Percentiles rank a stretch among this genome's conserved stretches.
phyloP scores from a whole-genome alignment of 176 grass and related monocot genomes.

The Raddia distichophylla region DNA sequence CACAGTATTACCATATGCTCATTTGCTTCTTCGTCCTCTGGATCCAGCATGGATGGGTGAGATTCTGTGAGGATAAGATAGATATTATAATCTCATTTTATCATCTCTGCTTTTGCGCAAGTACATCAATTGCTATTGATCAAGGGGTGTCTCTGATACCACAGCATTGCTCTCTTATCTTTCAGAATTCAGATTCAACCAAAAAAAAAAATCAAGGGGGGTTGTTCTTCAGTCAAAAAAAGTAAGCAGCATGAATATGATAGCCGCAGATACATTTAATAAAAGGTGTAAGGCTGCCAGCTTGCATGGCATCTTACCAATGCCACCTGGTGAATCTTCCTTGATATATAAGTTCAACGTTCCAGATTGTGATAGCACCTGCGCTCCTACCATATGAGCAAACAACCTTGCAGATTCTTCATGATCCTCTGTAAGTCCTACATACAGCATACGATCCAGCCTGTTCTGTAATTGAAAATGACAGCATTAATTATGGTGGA shows the following conservation, averaged over 20 bases:
- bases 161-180: neutral
- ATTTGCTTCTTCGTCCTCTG: conserved; percentile 55
- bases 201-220: neutral
- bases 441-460: conserved; percentile 87
- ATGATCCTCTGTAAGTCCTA: conserved; percentile 91
- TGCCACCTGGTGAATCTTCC: conserved; percentile 39
- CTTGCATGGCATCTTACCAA: conserved; percentile 45
- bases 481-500: conserved; percentile 25
- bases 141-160: neutral
- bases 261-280: neutral
- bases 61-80: conserved; percentile 48
- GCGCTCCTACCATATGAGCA: conserved; percentile 93
- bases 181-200: conserved; percentile 18
- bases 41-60: conserved; percentile 47
- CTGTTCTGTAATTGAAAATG: conserved; percentile 67
- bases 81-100: conserved; percentile 24
- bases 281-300: neutral
- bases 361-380: conserved; percentile 84
- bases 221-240: conserved; percentile 7
- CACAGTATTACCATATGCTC: conserved; percentile 57
- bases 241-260: neutral
- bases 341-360: conserved; percentile 62
- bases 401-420: conserved; percentile 93
- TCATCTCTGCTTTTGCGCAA: conserved; percentile 28
- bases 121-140: conserved; percentile 4